Evolutionary conservation across 345 rosid genomes (phyloP).

Genomic region (Eutrema heterophyllum): DNA sequence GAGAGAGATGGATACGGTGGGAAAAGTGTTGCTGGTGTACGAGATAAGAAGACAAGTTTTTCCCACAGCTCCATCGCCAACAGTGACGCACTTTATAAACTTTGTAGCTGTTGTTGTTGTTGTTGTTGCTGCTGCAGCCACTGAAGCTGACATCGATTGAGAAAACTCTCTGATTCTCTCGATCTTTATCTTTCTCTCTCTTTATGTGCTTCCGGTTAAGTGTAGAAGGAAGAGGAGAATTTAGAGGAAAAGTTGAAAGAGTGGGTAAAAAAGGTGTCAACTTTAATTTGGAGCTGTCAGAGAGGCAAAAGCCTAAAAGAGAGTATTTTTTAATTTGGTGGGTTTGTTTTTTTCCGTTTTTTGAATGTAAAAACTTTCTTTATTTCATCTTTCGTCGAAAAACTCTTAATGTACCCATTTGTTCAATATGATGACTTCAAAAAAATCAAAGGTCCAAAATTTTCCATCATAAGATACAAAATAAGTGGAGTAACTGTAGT

Average conservation of each 20-base stretch:
- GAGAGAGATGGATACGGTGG: slow-evolving; percentile 25
- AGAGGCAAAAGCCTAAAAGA: slow-evolving; percentile 35
- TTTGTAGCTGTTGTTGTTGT: slow-evolving; percentile 19
- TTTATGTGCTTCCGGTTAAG: slow-evolving; percentile 17
- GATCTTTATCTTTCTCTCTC: neutral
- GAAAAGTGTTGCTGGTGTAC: slow-evolving; percentile 34
- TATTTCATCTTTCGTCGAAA: neutral
- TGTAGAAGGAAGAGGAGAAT: slow-evolving; percentile 6
- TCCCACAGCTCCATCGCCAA: slow-evolving; percentile 40
- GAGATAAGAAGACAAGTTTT: slow-evolving; percentile 37
- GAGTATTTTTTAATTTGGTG: slow-evolving; percentile 5
- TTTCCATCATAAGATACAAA: neutral
- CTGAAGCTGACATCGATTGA: slow-evolving; percentile 25
- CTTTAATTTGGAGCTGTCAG: slow-evolving; percentile 71
- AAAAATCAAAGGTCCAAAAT: neutral
- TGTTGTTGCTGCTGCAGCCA: slow-evolving; percentile 17
- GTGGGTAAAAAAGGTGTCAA: slow-evolving; percentile 19
- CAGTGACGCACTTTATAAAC: slow-evolving; percentile 35
- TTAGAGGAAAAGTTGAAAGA: slow-evolving; percentile 14
- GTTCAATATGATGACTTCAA: neutral
- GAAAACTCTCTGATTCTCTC: neutral
- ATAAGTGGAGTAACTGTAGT: neutral
- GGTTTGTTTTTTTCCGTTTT: neutral
- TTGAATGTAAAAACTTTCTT: neutral
- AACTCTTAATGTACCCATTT: neutral